phyloP scores from a whole-genome alignment of 2,329 filamentous ascomycete genomes.

The Ceratocystis variospora region DNA sequence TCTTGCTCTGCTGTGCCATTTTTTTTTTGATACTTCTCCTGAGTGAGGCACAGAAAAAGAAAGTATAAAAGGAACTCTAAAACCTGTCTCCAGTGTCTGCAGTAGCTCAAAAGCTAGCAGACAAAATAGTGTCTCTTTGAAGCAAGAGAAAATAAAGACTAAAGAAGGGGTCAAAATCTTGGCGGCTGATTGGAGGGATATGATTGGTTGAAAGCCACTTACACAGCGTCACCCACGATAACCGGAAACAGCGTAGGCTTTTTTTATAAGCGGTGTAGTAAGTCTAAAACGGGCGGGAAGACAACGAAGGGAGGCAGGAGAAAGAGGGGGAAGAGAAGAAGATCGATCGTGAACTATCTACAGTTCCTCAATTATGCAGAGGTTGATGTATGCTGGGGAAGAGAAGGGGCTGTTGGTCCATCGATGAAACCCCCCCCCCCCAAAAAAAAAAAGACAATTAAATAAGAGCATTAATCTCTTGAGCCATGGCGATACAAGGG shows the following conservation, averaged over 20 bases:
- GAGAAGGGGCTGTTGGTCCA: too few species aligned
- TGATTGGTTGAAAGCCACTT: slow-evolving; percentile 14
- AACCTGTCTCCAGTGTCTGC: not conserved
- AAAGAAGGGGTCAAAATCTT: not conserved
- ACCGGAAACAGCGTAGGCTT: not conserved
- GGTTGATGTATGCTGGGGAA: not conserved
- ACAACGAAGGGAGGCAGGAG: not conserved
- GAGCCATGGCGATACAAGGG: too few species aligned
- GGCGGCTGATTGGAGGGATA: slow-evolving; percentile 2
- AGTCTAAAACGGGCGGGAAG: not conserved
- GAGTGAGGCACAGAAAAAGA: too few species aligned
- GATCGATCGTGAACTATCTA: not conserved
- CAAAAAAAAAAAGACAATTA: too few species aligned
- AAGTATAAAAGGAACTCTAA: not conserved
- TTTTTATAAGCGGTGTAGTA: not conserved
- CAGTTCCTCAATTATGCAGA: not conserved
- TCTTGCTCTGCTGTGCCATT: not conserved
- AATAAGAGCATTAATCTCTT: too few species aligned
- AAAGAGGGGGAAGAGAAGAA: not conserved
- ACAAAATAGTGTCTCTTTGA: not conserved
- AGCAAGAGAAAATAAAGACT: slow-evolving; percentile 8
- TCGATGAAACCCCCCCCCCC: too few species aligned
- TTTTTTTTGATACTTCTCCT: not conserved
- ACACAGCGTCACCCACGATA: not conserved
- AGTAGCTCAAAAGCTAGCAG: not conserved